Percentiles rank a stretch among this genome's conserved stretches.
Evolutionary conservation across 352 stramenopile species (phyloP).

Genomic region (Pythium vanterpoolii): DNA sequence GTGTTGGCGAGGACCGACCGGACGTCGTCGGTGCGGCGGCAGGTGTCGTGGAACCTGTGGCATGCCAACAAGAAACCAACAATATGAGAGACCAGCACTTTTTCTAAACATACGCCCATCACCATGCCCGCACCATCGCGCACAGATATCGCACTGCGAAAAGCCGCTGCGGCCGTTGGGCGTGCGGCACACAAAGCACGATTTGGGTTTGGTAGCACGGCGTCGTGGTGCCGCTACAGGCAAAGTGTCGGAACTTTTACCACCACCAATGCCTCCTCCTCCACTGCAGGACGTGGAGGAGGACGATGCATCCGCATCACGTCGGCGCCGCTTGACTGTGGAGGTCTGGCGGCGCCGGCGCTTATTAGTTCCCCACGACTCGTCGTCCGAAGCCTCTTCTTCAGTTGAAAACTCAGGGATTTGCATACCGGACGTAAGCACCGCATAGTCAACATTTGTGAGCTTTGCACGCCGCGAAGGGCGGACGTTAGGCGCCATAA

Average conservation of each 20-base stretch:
- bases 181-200: constrained; percentile 65
- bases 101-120: neutral
- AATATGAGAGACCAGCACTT: neutral
- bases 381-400: constrained; percentile 51
- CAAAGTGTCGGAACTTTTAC: neutral
- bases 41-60: constrained; percentile 26
- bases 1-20: constrained; percentile 68
- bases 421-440: constrained; percentile 70
- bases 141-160: constrained; percentile 74
- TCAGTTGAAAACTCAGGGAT: constrained; percentile 81
- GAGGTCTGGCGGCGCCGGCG: neutral
- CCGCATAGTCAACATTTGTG: constrained; percentile 73
- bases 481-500: constrained; percentile 22
- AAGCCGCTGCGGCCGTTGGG: constrained; percentile 40
- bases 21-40: constrained; percentile 18
- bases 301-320: neutral
- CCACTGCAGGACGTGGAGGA: neutral
- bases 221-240: neutral
- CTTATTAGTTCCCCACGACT: constrained; percentile 20
- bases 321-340: neutral
- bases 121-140: constrained; percentile 38
- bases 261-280: neutral
- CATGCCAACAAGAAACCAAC: neutral
- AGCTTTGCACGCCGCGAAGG: constrained; percentile 68
- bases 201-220: constrained; percentile 5